Conservation (phyloP, 176 grass and related monocot species). For the Musa schizocarpa region DNA sequence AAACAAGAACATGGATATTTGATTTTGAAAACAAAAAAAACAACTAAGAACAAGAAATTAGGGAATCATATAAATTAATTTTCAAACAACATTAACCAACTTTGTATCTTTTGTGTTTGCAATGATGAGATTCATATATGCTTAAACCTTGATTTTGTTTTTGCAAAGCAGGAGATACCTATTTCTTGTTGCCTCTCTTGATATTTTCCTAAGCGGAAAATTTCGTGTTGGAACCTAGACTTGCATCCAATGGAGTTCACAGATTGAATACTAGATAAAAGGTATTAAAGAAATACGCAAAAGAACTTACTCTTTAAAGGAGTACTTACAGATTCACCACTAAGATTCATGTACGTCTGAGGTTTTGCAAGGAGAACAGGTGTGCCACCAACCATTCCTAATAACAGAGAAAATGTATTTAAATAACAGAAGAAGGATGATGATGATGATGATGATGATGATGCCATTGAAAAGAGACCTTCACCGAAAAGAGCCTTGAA, state of each 20-base stretch:
- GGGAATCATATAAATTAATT: too few relatives aligned
- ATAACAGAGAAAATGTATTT: constrained; percentile 19
- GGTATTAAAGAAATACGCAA: background rate
- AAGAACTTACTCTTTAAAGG: background rate
- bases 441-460: background rate
- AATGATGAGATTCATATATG: too few relatives aligned
- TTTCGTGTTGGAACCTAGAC: background rate
- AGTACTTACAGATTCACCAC: constrained; percentile 75
- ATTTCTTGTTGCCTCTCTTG: background rate
- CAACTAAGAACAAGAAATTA: too few relatives aligned
- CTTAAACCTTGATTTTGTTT: too few relatives aligned
- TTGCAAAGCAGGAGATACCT: background rate
- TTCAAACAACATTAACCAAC: too few relatives aligned
- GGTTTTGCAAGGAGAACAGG: constrained; percentile 73
- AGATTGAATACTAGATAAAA: background rate
- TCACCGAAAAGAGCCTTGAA: constrained; percentile 78
- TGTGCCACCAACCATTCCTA: constrained; percentile 57
- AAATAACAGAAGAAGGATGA: background rate
- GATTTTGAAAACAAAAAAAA: too few relatives aligned
- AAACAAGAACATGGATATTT: too few relatives aligned
- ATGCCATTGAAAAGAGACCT: constrained; percentile 31
- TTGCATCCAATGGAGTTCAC: background rate
- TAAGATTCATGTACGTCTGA: constrained; percentile 93
- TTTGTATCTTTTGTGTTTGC: too few relatives aligned
- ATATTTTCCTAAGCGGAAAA: background rate